Conservation (phyloP, 2,329 filamentous ascomycete species). For the Claviceps digitariae region DNA sequence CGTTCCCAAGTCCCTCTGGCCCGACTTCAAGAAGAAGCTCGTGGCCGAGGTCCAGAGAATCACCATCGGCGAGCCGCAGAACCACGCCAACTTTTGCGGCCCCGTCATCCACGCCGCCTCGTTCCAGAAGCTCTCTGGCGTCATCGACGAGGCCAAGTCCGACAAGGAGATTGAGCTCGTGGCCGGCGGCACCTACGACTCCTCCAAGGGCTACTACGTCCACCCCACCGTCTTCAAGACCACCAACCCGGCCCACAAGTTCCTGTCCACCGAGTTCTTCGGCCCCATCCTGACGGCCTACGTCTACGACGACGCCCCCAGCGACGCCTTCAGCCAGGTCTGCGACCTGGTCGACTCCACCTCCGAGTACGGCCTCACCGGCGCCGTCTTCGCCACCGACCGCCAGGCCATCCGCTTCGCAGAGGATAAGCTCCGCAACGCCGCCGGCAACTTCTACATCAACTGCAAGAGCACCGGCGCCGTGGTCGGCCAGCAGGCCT, state of each 20-base stretch:
- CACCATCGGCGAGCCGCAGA: slow-evolving; percentile 53
- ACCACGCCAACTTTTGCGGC: slow-evolving; percentile 69
- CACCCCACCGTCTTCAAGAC: slow-evolving; percentile 72
- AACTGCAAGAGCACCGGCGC: slow-evolving; percentile 71
- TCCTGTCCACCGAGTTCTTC: slow-evolving; percentile 70
- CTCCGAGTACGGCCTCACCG: slow-evolving; percentile 66
- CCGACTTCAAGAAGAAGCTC: slow-evolving; percentile 54
- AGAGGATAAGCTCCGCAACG: slow-evolving; percentile 57
- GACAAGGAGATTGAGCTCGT: slow-evolving; percentile 62
- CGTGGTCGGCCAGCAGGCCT: slow-evolving; percentile 60
- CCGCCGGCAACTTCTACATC: slow-evolving; percentile 75
- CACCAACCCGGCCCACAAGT: slow-evolving; percentile 57
- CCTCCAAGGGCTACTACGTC: slow-evolving; percentile 68
- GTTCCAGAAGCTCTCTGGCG: slow-evolving; percentile 66
- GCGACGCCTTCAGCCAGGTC: slow-evolving; percentile 40
- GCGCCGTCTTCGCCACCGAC: slow-evolving; percentile 61
- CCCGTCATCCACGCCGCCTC: slow-evolving; percentile 73
- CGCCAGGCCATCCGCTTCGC: slow-evolving; percentile 51
- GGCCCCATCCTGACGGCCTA: slow-evolving; percentile 63
- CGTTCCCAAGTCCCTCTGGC: slow-evolving; percentile 61
- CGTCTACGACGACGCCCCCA: slow-evolving; percentile 57
- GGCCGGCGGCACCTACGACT: slow-evolving; percentile 64
- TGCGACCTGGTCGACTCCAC: slow-evolving; percentile 57
- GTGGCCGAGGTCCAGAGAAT: slow-evolving; percentile 56
- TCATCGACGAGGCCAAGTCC: slow-evolving; percentile 67